Evolutionary conservation across 495 filamentous ascomycete genomes (phyloP), one percentile per base, ranked within the genome.

Genomic region (Lentithecium fluviatile): DNA sequence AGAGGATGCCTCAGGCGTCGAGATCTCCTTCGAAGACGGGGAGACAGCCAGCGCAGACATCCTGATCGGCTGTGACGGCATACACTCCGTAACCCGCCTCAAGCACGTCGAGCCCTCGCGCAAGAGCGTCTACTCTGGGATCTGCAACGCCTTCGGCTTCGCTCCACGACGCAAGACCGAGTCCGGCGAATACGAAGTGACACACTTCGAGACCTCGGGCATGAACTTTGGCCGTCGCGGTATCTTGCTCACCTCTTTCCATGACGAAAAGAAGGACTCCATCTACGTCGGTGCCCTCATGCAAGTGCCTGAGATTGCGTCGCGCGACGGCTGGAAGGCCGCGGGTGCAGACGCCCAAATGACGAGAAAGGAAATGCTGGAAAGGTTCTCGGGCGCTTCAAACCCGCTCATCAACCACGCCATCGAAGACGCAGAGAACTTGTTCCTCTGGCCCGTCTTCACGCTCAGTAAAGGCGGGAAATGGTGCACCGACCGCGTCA

Each of bases 61-160:
- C 5, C 70, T 86, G 1, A 67, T 86, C 7, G 84, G 83, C 45
- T 85, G 83, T 67, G 84, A 87, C 61, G 84, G 84, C 5, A 82
- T 86, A n/a, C 80, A 84, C 69, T 86, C 83, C 1, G 74, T 75
- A 17, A 76, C 80, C 10, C 78, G 84, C 11, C 76, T 74, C 17
- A 67, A 73, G 15, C 81, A 79, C 63, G 76, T 86, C 32, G 81
- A 83, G 58, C 76, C 77, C 0, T 70, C 69, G 7, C 72, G 77
- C 7, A 72, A 74, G 17, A 76, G 78, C 6, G 72, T 78, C 25
- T 86, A 86, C 65, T 82, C 80, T 0, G 82, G 82, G 6, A 74
- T 83, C 26, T 69, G 66, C 54, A 70, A 70, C 52, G 81, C 78
- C 0, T 80, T 80, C 51, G 71, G 81, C n/a, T 83, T 84, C 65